Percentiles rank a stretch among this genome's conserved stretches.
Evolutionary conservation across 192 early-diverging fungal genomes (phyloP).

Genomic region (Backusella westeae): DNA sequence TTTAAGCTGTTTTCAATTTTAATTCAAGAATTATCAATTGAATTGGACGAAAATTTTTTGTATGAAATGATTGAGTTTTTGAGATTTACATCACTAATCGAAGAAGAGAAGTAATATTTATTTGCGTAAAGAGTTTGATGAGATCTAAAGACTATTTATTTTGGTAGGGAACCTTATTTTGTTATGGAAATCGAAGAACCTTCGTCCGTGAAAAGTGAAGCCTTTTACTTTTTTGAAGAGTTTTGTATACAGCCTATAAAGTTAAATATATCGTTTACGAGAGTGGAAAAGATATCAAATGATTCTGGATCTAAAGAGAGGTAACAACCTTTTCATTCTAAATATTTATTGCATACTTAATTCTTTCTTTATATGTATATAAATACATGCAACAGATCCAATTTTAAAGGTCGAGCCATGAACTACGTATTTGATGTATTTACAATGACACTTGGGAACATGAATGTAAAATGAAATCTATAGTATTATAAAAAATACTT

Average conservation of each 20-base stretch:
- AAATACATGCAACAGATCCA: background rate
- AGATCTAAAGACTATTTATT: no score
- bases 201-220: conserved; percentile 48
- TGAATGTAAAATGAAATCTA: conserved; percentile 47
- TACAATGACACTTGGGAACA: conserved; percentile 87
- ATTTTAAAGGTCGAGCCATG: conserved; percentile 26
- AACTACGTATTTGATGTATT: conserved; percentile 65
- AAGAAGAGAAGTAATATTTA: no score
- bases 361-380: background rate
- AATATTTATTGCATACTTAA: background rate
- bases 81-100: conserved; percentile 54
- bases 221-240: conserved; percentile 80
- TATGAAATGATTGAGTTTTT: conserved; percentile 71
- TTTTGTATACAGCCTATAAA: conserved; percentile 84
- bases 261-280: conserved; percentile 82
- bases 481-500: no score
- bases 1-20: conserved; percentile 78
- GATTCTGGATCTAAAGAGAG: conserved; percentile 50
- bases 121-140: no score
- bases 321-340: conserved; percentile 11
- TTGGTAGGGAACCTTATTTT: background rate
- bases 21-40: conserved; percentile 81
- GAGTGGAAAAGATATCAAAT: conserved; percentile 53
- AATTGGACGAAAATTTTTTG: conserved; percentile 84
- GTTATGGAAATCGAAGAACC: conserved; percentile 37